Base-by-base conservation (phyloP, 768 basidiomycete species). In the Russula foetens region DNA sequence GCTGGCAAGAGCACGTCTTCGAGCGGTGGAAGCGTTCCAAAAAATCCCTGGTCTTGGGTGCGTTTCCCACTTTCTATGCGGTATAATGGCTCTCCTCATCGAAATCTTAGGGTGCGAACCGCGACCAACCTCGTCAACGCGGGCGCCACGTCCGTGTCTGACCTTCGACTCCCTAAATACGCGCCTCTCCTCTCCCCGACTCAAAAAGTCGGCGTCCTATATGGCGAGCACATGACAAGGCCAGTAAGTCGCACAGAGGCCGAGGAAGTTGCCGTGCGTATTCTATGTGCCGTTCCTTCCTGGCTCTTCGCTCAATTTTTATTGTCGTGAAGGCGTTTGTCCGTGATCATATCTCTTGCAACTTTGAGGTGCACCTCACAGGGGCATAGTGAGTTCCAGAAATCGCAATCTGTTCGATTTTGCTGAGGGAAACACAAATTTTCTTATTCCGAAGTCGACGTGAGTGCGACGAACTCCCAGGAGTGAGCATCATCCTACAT, bases 341-440 rank as follows among this genome's bases (percentile, higher is more conserved):
- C 54, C 73, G 71, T 33, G 72, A 78, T 17, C 75, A 74, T 58
- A 62, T 85, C 7, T 75, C 77, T 39, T 67, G 75, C 21, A 78
- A 76, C 47, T 82, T 78, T 63, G 80, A 83, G 59, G 63, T 81
- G 19, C 66, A 76, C 31, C 66, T 83, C n/a, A 75, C 75, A 0
- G 85, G 84, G 11, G 75, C 75, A 71, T 82, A 84, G 85, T 87
- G 67, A 68, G 85, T 71, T 15, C 38, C 41, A 41, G 31, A 28
- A 38, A 24, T 35, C 11, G 2, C 29, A 44, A 12, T 35, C 35
- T 19, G 11, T n/a, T 58, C 7, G n/a, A 23, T 41, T 14, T n/a
- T 28, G 19, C 29, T 23, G 9, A 38, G 7, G 38, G n/a, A 15
- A 23, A 17, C 12, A 35, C 31, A 55, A 33, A 38, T 21, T 3